A percentile compares a stretch with the other conserved stretches of the same genome.
These are phyloP conservation scores for Dendrostoma leiphaemia DNA, from an alignment of 2,329 filamentous ascomycete species.

Conservation along the genomic window DNA sequence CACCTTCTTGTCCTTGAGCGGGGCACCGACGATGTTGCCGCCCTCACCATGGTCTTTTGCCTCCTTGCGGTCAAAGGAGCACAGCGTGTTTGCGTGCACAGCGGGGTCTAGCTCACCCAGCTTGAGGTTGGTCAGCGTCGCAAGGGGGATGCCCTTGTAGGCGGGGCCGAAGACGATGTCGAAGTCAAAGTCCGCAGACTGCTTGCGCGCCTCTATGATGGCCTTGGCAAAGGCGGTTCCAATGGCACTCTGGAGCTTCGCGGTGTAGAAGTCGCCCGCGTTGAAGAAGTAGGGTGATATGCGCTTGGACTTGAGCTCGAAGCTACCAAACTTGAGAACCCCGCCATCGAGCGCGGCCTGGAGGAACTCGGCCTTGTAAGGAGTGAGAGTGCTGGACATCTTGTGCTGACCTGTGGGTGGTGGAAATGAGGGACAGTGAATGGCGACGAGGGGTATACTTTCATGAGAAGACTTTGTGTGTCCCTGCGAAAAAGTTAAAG, in stretches of 20 bases:
- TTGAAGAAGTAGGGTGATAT: constrained; percentile 98
- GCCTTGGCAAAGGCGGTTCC: constrained; percentile 76
- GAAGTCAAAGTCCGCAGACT: constrained; percentile 49
- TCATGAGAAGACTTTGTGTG: neutral
- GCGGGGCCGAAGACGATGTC: constrained; percentile 92
- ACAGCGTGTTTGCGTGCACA: constrained; percentile 69
- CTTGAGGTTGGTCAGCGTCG: constrained; percentile 72
- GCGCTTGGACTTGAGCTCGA: constrained; percentile 89
- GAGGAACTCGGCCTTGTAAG: constrained; percentile 73
- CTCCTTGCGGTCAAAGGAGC: constrained; percentile 95
- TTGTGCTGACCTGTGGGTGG: neutral
- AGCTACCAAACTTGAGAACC: constrained; percentile 78
- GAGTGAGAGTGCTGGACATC: constrained; percentile 38
- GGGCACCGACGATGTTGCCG: constrained; percentile 85
- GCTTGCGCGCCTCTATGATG: constrained; percentile 48
- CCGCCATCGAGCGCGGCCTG: constrained; percentile 64
- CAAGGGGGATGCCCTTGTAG: constrained; percentile 96
- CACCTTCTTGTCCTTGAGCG: constrained; percentile 79
- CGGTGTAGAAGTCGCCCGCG: constrained; percentile 84
- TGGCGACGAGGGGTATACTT: too few species aligned
- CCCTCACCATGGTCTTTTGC: constrained; percentile 95
- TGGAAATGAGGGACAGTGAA: neutral
- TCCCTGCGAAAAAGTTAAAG: neutral
- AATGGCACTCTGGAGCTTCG: constrained; percentile 73
- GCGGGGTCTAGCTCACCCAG: constrained; percentile 66